Base-by-base conservation (phyloP, 192 early-diverging fungal genomes). In the Dimargaris cristalligena region DNA sequence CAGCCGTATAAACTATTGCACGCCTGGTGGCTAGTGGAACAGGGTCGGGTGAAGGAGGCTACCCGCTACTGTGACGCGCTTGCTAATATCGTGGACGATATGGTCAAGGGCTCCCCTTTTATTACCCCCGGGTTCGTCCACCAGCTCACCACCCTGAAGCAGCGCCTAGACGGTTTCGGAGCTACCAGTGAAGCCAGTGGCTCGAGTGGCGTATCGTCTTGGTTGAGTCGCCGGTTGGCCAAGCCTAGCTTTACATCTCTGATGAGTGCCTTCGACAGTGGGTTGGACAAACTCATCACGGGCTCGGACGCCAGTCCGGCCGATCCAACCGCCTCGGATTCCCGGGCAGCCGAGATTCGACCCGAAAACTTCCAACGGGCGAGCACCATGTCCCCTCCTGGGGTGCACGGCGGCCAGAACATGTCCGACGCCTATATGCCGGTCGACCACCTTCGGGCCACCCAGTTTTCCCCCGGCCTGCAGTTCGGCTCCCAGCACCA, bases 1-100 rank as follows among this genome's bases (percentile, higher is more conserved):
- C 92, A 95, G 63, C 80, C 80, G 0, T 92, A 91, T 79, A 96
- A 96, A 63, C 71, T 99, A 6, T 58, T 70, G 30, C 78, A 88
- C 62, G 88, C 89, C 18, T 84, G 80, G 77, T 80, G 82, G 67
- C 74, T 99, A 9, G 77, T 79, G 10, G 93, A 95, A 51, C 72
- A 80, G 51, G 91, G 95, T 4, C 76, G 81, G 62, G 63, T 78
- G 3, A 77, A 79, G 35, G 76, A 83, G 52, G 88, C 95, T 3
- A 67, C 71, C 4, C 70, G 73, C 26, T 96, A 99, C 65, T 82
- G 84, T 54, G 86, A 90, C 16, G 72, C 83, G 0, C 79, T 96
- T 55, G 78, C 85, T 32, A 70, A 71, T 4, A 73, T 86, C 26
- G 69, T 92, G 23, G 87, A 85, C 29, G 69, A 80, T 10, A 74